Evolutionary conservation across 352 stramenopile species (phyloP).

Genomic region (Globisporangium mamillatum): DNA sequence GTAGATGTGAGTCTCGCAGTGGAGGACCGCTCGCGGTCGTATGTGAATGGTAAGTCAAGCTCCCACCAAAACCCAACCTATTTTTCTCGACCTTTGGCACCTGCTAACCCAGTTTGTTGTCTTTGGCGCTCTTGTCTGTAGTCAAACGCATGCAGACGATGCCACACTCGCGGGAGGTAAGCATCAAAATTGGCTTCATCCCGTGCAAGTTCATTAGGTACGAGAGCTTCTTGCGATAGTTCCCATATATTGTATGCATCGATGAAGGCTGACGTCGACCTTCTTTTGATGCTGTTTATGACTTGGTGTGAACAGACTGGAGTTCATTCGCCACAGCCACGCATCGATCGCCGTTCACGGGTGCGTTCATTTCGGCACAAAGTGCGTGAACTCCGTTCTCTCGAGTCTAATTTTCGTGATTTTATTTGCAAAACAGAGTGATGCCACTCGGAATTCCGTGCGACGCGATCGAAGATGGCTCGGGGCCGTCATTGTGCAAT

Average conservation of each 20-base stretch:
- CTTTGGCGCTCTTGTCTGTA: slow-evolving; percentile 12
- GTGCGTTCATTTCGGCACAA: slow-evolving; percentile 23
- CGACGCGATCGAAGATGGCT: slow-evolving; percentile 51
- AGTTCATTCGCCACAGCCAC: slow-evolving; percentile 52
- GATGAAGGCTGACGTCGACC: background rate
- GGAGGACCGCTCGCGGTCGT: slow-evolving; percentile 61
- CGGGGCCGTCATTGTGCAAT: slow-evolving; percentile 50
- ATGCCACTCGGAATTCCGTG: slow-evolving; percentile 46
- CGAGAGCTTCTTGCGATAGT: background rate
- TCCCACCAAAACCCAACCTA: background rate
- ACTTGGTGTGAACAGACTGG: slow-evolving; percentile 26
- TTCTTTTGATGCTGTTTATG: background rate
- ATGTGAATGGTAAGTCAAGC: slow-evolving; percentile 37
- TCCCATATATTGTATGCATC: too few species aligned
- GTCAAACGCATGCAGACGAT: slow-evolving; percentile 52
- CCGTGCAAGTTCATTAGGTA: slow-evolving; percentile 63
- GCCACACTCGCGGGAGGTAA: slow-evolving; percentile 52
- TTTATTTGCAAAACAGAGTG: slow-evolving; percentile 29
- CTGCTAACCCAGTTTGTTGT: background rate
- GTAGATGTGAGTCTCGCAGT: slow-evolving; percentile 65
- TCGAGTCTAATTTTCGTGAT: background rate
- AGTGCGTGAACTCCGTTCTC: background rate
- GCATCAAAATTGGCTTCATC: slow-evolving; percentile 55
- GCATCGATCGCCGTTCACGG: slow-evolving; percentile 62
- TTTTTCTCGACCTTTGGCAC: background rate